A percentile compares a stretch with the other conserved stretches of the same genome.
Conservation (phyloP, 371 early-diverging fungal genomes). For the Rhizopus microsporus region DNA sequence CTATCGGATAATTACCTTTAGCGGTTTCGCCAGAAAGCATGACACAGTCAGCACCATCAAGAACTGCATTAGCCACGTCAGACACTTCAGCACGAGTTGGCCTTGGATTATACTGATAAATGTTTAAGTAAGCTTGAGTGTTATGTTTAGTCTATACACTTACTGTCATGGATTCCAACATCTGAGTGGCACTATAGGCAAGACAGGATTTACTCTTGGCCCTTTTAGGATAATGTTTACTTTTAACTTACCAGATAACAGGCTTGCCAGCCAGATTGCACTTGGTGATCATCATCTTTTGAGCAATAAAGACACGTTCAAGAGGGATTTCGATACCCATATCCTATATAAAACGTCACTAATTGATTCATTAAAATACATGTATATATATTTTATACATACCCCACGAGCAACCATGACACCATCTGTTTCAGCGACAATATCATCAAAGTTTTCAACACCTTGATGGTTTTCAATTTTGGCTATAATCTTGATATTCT, state of each 20-base stretch:
- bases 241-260: conserved; percentile 73
- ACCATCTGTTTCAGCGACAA: conserved; percentile 93
- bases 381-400: conserved; percentile 19
- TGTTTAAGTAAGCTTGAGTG: no score
- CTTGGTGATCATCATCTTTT: conserved; percentile 96
- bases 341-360: conserved; percentile 51
- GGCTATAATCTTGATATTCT: conserved; percentile 89
- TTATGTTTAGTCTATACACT: not conserved
- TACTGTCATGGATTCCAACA: conserved; percentile 98
- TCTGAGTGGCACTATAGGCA: conserved; percentile 87
- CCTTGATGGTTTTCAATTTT: conserved; percentile 98
- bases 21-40: conserved; percentile 99
- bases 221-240: not conserved
- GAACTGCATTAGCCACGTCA: conserved; percentile 98
- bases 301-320: conserved; percentile 89
- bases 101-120: conserved; percentile 74
- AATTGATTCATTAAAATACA: no score
- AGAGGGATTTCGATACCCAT: conserved; percentile 97
- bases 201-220: not conserved
- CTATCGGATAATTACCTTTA: conserved; percentile 83
- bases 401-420: conserved; percentile 98
- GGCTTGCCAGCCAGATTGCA: conserved; percentile 96
- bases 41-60: conserved; percentile 97
- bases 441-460: conserved; percentile 96
- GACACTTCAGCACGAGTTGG: conserved; percentile 99